Evolutionary conservation across 192 early-diverging fungal species (phyloP).

Genomic region (Gryganskiella cystojenkinii): DNA sequence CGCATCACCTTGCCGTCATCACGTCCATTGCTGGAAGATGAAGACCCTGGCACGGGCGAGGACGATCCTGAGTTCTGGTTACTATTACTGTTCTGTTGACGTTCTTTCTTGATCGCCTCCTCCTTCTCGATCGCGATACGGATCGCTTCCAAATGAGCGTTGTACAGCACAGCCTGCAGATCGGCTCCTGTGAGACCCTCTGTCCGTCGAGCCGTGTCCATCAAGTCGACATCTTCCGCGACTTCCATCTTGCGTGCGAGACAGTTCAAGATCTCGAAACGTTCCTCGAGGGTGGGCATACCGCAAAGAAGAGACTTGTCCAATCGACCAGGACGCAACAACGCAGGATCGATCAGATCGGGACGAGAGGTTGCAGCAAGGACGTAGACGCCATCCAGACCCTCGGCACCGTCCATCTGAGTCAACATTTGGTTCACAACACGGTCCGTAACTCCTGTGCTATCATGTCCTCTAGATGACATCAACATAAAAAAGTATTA

Average conservation of each 20-base stretch:
- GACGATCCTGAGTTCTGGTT: slow-evolving; percentile 7
- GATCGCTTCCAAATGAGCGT: slow-evolving; percentile 90
- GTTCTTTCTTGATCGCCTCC: slow-evolving; percentile 55
- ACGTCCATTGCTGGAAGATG: slow-evolving; percentile 8
- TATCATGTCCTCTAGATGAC: slow-evolving; percentile 89
- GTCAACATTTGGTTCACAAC: slow-evolving; percentile 99
- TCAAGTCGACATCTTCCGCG: slow-evolving; percentile 70
- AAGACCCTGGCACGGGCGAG: slow-evolving; percentile 8
- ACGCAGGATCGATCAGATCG: slow-evolving; percentile 86
- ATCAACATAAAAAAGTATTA: not conserved
- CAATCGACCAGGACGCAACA: slow-evolving; percentile 83
- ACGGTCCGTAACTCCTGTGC: slow-evolving; percentile 97
- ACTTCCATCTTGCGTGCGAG: slow-evolving; percentile 80
- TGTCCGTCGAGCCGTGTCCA: slow-evolving; percentile 67
- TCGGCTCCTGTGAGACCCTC: slow-evolving; percentile 92
- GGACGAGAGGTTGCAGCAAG: slow-evolving; percentile 92
- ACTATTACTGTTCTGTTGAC: slow-evolving; percentile 25
- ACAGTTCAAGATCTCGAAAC: slow-evolving; percentile 83
- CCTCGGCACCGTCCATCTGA: slow-evolving; percentile 99
- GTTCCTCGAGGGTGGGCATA: slow-evolving; percentile 81
- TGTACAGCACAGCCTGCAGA: slow-evolving; percentile 93
- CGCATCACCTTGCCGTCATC: slow-evolving; percentile 53
- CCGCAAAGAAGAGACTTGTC: slow-evolving; percentile 89
- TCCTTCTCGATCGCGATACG: slow-evolving; percentile 72
- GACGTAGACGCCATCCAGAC: slow-evolving; percentile 95